A percentile compares a stretch with the other conserved stretches of the same genome.
Conservation (phyloP, 225 moss, liverwort and hornwort species). For the Climacium dendroides region DNA sequence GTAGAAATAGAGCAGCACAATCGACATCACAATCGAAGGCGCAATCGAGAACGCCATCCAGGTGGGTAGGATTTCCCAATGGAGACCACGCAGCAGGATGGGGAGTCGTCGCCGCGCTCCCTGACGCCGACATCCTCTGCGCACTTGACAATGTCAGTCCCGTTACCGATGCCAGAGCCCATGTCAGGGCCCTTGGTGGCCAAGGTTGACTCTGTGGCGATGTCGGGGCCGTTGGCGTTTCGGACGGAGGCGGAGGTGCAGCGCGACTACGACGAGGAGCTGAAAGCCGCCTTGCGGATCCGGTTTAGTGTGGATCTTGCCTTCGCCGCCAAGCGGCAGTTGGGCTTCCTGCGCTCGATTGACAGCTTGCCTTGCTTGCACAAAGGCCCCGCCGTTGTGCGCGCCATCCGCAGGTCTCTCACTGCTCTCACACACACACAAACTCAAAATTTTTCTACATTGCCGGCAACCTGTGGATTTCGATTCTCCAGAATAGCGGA, state of each 20-base stretch:
- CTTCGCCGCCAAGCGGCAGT: constrained; percentile 56
- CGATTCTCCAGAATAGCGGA: background rate
- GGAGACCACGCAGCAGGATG: background rate
- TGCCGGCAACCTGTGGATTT: background rate
- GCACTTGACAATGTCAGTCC: background rate
- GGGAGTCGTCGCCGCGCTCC: background rate
- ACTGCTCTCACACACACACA: background rate
- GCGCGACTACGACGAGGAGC: background rate
- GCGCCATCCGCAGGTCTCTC: constrained; percentile 58
- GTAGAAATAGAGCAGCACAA: background rate
- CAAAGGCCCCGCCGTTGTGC: constrained; percentile 42
- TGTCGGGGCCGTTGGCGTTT: background rate
- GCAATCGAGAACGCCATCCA: background rate
- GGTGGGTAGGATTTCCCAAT: background rate
- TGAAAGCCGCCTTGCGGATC: constrained; percentile 32
- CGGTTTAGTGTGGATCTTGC: constrained; percentile 57
- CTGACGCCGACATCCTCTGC: background rate
- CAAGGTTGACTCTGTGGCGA: background rate
- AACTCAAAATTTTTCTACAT: background rate
- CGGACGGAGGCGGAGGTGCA: background rate
- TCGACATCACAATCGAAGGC: background rate
- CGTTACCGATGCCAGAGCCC: background rate
- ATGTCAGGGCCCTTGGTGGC: background rate
- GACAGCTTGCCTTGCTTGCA: constrained; percentile 66
- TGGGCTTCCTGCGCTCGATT: constrained; percentile 72